Percentiles rank a stretch among this genome's conserved stretches.
phyloP scores from a whole-genome alignment of 2,329 filamentous ascomycete genomes.

The Colletotrichum horii region DNA sequence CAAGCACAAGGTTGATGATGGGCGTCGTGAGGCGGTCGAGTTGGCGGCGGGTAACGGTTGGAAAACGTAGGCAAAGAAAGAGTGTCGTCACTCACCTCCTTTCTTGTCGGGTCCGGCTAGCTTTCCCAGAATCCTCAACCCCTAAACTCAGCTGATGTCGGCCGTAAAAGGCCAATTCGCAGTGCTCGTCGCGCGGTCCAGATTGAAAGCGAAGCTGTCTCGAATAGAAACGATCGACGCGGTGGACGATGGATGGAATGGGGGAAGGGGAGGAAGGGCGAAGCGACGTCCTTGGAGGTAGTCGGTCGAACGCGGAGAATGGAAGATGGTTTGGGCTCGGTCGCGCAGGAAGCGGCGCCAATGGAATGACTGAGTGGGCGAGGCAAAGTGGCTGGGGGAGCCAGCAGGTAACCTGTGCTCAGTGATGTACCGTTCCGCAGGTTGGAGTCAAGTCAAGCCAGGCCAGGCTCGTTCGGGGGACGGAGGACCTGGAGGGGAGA shows the following conservation, averaged over 20 bases:
- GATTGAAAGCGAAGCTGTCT: slow-evolving; percentile 3
- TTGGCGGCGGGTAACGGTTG: background rate
- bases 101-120: slow-evolving; percentile 20
- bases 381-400: slow-evolving; percentile 18
- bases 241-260: slow-evolving; percentile 19
- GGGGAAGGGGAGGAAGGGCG: background rate
- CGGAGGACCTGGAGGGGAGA: background rate
- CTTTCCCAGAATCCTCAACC: slow-evolving; percentile 27
- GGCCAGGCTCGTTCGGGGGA: slow-evolving; percentile 5
- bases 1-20: background rate
- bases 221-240: slow-evolving; percentile 8
- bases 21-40: background rate
- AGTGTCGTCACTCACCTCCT: slow-evolving; percentile 20
- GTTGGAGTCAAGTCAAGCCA: slow-evolving; percentile 5
- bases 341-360: slow-evolving; percentile 22
- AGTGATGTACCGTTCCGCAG: background rate
- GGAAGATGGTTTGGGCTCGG: slow-evolving; percentile 21
- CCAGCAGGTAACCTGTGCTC: background rate
- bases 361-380: slow-evolving; percentile 19
- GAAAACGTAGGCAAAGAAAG: background rate
- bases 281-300: slow-evolving; percentile 6
- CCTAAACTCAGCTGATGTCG: slow-evolving; percentile 29
- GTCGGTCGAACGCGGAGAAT: slow-evolving; percentile 22
- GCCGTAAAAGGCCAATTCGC: slow-evolving; percentile 29
- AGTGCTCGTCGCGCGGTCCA: slow-evolving; percentile 18